Evolutionary conservation across 1,139 yeast species (phyloP), one percentile per base, ranked within the genome.

Genomic region (Trichomonascaceae sp.): DNA sequence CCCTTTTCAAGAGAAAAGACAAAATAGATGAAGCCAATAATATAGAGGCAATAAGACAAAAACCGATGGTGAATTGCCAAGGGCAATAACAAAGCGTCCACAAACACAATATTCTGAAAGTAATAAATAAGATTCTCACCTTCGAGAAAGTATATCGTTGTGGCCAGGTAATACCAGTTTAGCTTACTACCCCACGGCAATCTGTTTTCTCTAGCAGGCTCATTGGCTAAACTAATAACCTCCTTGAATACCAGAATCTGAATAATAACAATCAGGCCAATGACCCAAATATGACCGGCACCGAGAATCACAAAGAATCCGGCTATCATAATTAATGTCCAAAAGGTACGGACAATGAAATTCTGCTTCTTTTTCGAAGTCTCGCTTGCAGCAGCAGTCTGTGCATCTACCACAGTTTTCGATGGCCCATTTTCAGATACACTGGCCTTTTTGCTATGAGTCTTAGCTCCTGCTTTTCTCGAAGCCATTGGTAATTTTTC

Each of bases 241-340:
- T 93, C 99, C 67, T 83, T 89, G 71, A 89, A 93, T 5, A 95
- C 87, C 57, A 90, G 79, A 44, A 88, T 77, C 71, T 93, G 96
- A 58, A 89, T 80, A 13, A 84, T 64, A 47, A 87, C 75, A 47
- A 93, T 89, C 58, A 88, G 73, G 4, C 80, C 70, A 57, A 91
- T 87, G 58, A 91, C 79, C 74, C 91, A 84, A 52, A 86, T 74
- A 67, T 91, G 98, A 36, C 99, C 99, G 3, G 93, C 82, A n/a
- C 88, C 84, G 52, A 93, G 74, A 30, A 86, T 76, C 27, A 78
- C 71, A 61, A 90, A 80, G 70, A 93, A 87, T 9, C 83, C 83
- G 19, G 76, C 72, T 60, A 93, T 85, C 98, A 93, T 91, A 30
- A 93, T 90, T 64, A 93, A 70, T 0, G 98, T 87, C 98, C 98